A percentile compares a stretch with the other conserved stretches of the same genome.
Conservation (phyloP, 73 alveolate species). For the Durusdinium trenchii region DNA sequence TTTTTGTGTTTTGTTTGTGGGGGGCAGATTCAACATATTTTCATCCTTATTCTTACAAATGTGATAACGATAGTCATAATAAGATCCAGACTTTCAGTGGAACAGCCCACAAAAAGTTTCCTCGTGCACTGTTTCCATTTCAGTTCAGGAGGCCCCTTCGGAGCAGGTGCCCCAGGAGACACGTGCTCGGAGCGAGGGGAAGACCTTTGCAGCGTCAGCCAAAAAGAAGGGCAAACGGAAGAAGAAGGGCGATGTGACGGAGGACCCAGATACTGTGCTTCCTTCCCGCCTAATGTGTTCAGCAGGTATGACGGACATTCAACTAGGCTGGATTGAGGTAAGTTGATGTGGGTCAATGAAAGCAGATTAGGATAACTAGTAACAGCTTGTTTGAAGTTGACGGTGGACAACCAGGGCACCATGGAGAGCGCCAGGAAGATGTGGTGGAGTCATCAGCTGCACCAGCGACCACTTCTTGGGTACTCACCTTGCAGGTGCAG, state of each 20-base stretch:
- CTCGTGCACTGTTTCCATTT: not conserved
- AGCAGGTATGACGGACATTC: too few species aligned
- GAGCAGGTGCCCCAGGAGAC: not conserved
- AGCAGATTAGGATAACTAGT: too few species aligned
- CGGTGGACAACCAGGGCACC: not conserved
- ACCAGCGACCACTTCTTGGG: not conserved
- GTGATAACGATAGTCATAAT: too few species aligned
- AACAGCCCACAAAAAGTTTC: too few species aligned
- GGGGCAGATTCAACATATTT: too few species aligned
- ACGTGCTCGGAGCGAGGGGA: not conserved
- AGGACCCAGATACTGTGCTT: not conserved
- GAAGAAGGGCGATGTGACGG: not conserved
- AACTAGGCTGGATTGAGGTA: too few species aligned
- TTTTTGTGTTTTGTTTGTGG: too few species aligned
- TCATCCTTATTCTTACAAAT: too few species aligned
- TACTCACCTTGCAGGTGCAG: conserved; percentile 22
- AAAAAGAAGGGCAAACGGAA: conserved; percentile 35
- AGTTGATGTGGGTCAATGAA: too few species aligned
- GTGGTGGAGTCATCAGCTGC: not conserved
- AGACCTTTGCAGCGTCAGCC: conserved; percentile 40
- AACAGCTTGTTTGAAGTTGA: too few species aligned
- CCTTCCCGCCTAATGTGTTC: too few species aligned
- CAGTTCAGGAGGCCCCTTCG: not conserved
- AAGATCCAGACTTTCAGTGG: too few species aligned
- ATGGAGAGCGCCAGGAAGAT: not conserved